These are phyloP conservation scores for Jimgerdemannia lactiflua DNA, from an alignment of 192 early-diverging fungal genomes.

Conservation along the genomic window DNA sequence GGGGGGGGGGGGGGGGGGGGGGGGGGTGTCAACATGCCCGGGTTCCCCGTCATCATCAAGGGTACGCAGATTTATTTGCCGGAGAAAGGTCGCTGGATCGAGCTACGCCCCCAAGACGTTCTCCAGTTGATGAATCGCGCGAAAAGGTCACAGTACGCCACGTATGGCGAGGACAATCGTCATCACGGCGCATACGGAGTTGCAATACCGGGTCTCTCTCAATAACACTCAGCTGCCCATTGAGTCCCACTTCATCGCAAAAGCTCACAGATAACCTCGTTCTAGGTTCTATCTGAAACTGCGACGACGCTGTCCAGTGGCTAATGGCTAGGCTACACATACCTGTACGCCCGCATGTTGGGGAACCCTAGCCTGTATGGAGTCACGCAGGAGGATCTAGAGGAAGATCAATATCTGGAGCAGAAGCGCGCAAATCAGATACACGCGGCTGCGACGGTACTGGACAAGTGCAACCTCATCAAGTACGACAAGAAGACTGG, in stretches of 20 bases:
- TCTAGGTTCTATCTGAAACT: constrained; percentile 81
- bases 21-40: constrained; percentile 98
- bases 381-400: constrained; percentile 63
- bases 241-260: constrained; percentile 85
- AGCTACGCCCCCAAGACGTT: constrained; percentile 94
- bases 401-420: constrained; percentile 75
- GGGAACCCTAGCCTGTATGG: constrained; percentile 87
- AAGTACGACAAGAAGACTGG: constrained; percentile 95
- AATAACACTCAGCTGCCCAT: constrained; percentile 95
- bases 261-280: constrained; percentile 88
- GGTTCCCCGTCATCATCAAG: constrained; percentile 97
- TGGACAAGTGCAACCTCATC: constrained; percentile 92
- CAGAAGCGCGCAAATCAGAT: constrained; percentile 88
- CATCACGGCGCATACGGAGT: no score
- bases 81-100: constrained; percentile 94
- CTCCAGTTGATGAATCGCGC: constrained; percentile 98
- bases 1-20: no score
- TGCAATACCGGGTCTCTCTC: constrained; percentile 94
- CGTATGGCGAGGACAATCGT: constrained; percentile 95
- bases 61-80: constrained; percentile 97
- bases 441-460: constrained; percentile 78
- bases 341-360: constrained; percentile 96
- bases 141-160: constrained; percentile 95
- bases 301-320: constrained; percentile 96
- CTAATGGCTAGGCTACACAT: constrained; percentile 90